A percentile compares a stretch with the other conserved stretches of the same genome.
phyloP scores from a whole-genome alignment of 1,139 yeast genomes.

The Insectozyma bohioensis region DNA sequence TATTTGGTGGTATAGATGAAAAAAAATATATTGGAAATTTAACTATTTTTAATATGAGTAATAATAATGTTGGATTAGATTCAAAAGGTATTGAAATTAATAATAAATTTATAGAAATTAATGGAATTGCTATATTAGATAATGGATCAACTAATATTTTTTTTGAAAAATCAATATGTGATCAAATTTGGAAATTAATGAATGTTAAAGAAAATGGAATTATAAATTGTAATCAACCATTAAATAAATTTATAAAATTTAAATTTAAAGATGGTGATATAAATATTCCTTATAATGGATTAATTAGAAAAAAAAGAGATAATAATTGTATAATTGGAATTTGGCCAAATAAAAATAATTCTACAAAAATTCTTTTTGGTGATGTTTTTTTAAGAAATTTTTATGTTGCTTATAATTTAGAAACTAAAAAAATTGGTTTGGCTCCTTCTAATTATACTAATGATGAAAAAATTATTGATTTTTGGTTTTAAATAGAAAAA shows the following conservation, averaged over 20 bases:
- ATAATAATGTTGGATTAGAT: background rate
- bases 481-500: conserved; percentile 9
- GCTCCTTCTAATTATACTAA: conserved; percentile 7
- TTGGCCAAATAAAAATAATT: background rate
- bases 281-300: conserved; percentile 4
- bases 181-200: conserved; percentile 2
- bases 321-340: conserved; percentile 4
- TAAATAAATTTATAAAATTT: conserved; percentile 3
- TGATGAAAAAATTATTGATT: conserved; percentile 6
- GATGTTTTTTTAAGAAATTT: conserved; percentile 44
- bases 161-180: conserved; percentile 1
- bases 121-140: conserved; percentile 2
- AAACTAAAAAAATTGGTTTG: conserved; percentile 7
- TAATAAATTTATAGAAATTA: background rate
- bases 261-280: conserved; percentile 5
- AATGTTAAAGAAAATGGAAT: background rate
- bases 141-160: conserved; percentile 1
- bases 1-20: conserved; percentile 32
- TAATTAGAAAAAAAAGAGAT: conserved; percentile 2
- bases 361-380: conserved; percentile 17
- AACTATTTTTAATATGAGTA: conserved; percentile 4
- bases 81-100: background rate
- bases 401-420: conserved; percentile 32
- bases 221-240: conserved; percentile 3
- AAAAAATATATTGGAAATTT: conserved; percentile 26